Evolutionary conservation across 441 rosid genomes (phyloP).

Genomic region (Brassica balearica): DNA sequence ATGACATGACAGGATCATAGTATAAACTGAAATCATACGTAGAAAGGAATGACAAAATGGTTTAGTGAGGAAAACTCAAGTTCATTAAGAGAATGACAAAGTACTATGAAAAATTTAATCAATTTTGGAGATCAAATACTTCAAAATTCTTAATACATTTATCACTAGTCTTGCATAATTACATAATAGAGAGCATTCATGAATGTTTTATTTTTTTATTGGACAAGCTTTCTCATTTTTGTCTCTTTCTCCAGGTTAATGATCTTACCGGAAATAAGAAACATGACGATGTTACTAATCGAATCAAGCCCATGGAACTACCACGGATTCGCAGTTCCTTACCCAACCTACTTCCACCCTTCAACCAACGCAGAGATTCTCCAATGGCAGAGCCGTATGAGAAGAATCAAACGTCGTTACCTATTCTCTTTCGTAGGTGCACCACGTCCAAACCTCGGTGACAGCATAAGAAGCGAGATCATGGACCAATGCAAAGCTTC

Average conservation of each 20-base stretch:
- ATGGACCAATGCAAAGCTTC: constrained; percentile 76
- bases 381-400: constrained; percentile 70
- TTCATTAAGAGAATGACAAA: too few species aligned
- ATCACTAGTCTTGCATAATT: background rate
- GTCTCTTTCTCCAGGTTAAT: constrained; percentile 47
- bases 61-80: too few species aligned
- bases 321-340: constrained; percentile 80
- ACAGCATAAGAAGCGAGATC: constrained; percentile 63
- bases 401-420: constrained; percentile 49
- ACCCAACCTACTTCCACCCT: constrained; percentile 90
- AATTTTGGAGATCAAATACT: background rate
- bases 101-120: too few species aligned
- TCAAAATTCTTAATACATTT: background rate
- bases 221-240: constrained; percentile 30
- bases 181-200: background rate
- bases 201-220: constrained; percentile 12
- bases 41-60: too few species aligned
- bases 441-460: constrained; percentile 55
- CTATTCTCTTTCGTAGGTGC: constrained; percentile 78
- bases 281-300: constrained; percentile 73
- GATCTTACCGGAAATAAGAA: constrained; percentile 67
- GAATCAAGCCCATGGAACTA: constrained; percentile 79
- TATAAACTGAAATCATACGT: too few species aligned
- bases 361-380: constrained; percentile 56
- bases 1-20: too few species aligned